phyloP scores from a whole-genome alignment of 2,329 filamentous ascomycete genomes.

The Neonectria sp. region DNA sequence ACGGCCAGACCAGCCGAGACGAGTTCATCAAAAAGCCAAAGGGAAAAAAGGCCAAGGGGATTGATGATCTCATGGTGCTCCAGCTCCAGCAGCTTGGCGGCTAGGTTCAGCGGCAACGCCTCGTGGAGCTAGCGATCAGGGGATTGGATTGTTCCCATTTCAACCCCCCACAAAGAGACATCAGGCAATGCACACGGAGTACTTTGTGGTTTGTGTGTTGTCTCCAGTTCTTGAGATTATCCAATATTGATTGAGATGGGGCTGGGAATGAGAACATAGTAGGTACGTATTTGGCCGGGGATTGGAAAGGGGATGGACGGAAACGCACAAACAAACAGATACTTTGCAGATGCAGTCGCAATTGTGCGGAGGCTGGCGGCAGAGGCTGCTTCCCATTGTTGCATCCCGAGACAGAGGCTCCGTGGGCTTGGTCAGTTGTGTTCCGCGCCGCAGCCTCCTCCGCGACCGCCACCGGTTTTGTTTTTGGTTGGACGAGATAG shows the following conservation, averaged over 20 bases:
- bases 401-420: constrained; percentile 27
- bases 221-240: constrained; percentile 5
- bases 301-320: constrained; percentile 4
- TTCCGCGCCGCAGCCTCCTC: not conserved
- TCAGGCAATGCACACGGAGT: constrained; percentile 8
- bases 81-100: constrained; percentile 34
- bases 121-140: constrained; percentile 34
- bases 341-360: not conserved
- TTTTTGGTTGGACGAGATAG: not conserved
- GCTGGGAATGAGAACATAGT: not conserved
- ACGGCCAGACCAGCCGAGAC: constrained; percentile 11
- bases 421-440: not conserved
- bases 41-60: constrained; percentile 37
- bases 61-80: constrained; percentile 38
- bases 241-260: constrained; percentile 4
- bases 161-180: constrained; percentile 2
- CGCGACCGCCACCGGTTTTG: not conserved
- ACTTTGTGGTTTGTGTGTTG: not conserved
- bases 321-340: not conserved
- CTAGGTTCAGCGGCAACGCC: constrained; percentile 16
- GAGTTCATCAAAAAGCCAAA: constrained; percentile 29
- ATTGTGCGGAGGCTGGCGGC: constrained; percentile 22
- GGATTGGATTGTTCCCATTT: constrained; percentile 33
- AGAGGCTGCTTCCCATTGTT: constrained; percentile 27
- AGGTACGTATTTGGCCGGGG: constrained; percentile 10